These are phyloP conservation scores for Achlya hypogyna DNA, from an alignment of 352 stramenopile species.

Conservation along the genomic window DNA sequence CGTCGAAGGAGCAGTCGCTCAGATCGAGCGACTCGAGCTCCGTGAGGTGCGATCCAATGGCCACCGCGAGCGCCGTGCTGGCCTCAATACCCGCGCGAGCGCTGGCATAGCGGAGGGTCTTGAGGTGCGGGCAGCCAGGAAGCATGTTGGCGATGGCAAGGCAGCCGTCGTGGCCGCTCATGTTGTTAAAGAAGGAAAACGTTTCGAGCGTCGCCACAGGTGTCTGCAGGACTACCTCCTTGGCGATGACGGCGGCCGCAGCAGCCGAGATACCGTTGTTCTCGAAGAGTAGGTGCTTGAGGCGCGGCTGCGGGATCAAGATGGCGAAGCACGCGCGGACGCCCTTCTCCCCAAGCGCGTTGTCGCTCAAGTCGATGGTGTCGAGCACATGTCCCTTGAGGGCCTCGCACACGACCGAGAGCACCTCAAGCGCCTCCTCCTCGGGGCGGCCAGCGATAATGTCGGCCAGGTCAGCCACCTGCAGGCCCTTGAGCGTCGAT, in stretches of 20 bases:
- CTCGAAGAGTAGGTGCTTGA: constrained; percentile 57
- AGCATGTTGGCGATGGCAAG: constrained; percentile 51
- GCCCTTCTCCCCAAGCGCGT: constrained; percentile 65
- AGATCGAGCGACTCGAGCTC: constrained; percentile 81
- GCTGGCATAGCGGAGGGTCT: constrained; percentile 53
- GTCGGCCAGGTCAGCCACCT: constrained; percentile 81
- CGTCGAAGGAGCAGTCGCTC: constrained; percentile 87
- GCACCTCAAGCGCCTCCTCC: constrained; percentile 82
- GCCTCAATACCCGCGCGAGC: constrained; percentile 47
- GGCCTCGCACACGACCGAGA: constrained; percentile 69
- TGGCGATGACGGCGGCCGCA: constrained; percentile 44
- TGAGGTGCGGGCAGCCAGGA: constrained; percentile 36
- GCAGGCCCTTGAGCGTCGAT: constrained; percentile 33
- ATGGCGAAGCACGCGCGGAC: constrained; percentile 63
- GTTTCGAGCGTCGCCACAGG: constrained; percentile 41
- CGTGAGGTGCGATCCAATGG: constrained; percentile 37
- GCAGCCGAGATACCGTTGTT: constrained; percentile 75
- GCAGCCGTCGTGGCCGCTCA: constrained; percentile 65
- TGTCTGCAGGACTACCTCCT: constrained; percentile 67
- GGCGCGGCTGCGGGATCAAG: constrained; percentile 52
- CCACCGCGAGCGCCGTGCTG: constrained; percentile 37
- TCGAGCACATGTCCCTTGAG: constrained; percentile 67
- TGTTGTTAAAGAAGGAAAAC: constrained; percentile 84
- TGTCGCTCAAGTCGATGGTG: constrained; percentile 81
- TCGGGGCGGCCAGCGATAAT: constrained; percentile 87